Evolutionary conservation across 164 flowering plant species (phyloP).

Genomic region (Aristolochia californica): DNA sequence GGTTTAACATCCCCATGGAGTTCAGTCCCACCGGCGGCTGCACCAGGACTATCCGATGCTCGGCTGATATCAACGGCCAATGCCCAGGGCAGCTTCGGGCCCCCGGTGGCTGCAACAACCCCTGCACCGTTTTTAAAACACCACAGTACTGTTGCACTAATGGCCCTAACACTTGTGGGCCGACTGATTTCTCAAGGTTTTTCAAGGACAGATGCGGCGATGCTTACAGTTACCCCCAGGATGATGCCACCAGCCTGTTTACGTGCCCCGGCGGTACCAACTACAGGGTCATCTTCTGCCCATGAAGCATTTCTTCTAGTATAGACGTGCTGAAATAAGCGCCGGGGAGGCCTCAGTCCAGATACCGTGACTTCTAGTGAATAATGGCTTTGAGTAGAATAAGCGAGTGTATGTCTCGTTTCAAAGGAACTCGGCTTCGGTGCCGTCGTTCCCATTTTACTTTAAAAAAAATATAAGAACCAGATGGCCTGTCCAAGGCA

Average conservation of each 20-base stretch:
- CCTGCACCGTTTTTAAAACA: conserved; percentile 48
- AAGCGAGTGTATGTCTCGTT: too few relatives aligned
- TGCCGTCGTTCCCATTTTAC: background rate
- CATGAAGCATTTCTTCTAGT: too few relatives aligned
- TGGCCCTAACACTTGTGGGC: conserved; percentile 18
- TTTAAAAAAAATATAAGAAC: too few relatives aligned
- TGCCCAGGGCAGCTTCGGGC: conserved; percentile 24
- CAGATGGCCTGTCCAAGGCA: too few relatives aligned
- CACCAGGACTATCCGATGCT: conserved; percentile 8
- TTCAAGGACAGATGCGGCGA: conserved; percentile 44
- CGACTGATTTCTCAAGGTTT: conserved; percentile 32
- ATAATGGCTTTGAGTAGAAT: too few relatives aligned
- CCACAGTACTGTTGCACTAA: conserved; percentile 33
- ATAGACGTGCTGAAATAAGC: too few relatives aligned
- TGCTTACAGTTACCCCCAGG: conserved; percentile 51
- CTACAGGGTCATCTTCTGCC: conserved; percentile 49
- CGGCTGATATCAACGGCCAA: conserved; percentile 19
- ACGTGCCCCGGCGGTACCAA: conserved; percentile 53
- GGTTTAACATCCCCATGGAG: conserved; percentile 27
- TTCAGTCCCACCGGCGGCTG: conserved; percentile 17
- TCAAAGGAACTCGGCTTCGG: too few relatives aligned
- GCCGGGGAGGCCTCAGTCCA: too few relatives aligned
- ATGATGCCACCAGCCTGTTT: conserved; percentile 40
- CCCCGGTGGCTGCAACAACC: conserved; percentile 41
- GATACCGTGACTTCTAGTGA: too few relatives aligned